phyloP scores from a whole-genome alignment of 2,329 filamentous ascomycete species.

The Rhytidhysteron rufulum region DNA sequence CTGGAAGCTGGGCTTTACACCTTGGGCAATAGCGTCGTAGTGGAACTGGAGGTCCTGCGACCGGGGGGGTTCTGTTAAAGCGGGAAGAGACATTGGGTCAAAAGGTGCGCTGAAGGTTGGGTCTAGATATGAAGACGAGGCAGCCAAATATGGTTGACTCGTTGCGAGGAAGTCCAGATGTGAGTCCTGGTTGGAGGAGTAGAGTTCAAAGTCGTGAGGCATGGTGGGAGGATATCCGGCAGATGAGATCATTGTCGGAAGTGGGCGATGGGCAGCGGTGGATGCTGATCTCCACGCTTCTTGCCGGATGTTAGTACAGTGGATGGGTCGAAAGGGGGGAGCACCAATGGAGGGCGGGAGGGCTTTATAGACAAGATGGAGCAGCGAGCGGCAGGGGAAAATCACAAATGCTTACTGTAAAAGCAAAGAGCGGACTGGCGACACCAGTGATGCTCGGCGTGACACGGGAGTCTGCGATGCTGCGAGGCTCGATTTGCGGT shows the following conservation, averaged over 20 bases:
- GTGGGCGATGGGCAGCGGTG: not conserved
- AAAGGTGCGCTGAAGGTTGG: conserved; percentile 36
- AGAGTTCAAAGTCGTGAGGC: conserved; percentile 37
- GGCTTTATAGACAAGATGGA: conserved; percentile 19
- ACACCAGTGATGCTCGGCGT: conserved; percentile 11
- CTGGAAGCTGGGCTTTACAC: conserved; percentile 33
- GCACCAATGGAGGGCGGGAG: conserved; percentile 17
- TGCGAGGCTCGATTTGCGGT: conserved; percentile 23
- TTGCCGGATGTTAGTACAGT: conserved; percentile 25
- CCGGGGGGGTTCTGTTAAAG: conserved; percentile 27
- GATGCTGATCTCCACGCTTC: conserved; percentile 13
- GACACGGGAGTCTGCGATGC: conserved; percentile 12
- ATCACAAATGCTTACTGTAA: conserved; percentile 31
- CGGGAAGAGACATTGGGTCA: conserved; percentile 23
- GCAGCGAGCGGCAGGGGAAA: conserved; percentile 20
- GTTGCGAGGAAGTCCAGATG: conserved; percentile 29
- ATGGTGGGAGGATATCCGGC: conserved; percentile 26
- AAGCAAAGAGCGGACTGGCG: conserved; percentile 17
- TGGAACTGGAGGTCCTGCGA: conserved; percentile 35
- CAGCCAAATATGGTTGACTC: conserved; percentile 24
- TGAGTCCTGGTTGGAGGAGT: conserved; percentile 29
- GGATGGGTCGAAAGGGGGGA: conserved; percentile 7
- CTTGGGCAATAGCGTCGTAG: conserved; percentile 32
- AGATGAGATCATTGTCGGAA: conserved; percentile 34
- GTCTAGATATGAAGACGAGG: conserved; percentile 26